Evolutionary conservation across 371 early-diverging fungal species (phyloP), one percentile per base, ranked within the genome.

Genomic region (Nematocida sp.): DNA sequence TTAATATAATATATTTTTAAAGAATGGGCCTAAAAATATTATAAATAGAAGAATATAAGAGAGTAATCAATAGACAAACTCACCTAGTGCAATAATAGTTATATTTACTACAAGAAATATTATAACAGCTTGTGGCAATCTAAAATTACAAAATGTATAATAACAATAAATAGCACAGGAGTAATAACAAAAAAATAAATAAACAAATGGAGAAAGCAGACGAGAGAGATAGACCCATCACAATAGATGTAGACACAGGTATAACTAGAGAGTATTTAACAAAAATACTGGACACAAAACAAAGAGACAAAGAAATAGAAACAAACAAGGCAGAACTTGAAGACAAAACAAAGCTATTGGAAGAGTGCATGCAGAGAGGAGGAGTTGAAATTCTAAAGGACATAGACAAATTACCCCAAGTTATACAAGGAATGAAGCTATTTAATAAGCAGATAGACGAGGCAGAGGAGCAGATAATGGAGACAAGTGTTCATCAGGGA

Each of bases 381-480:
- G 13, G 55, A 4, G 11, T 78, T 58, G 66, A 64, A 11, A 44
- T 78, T 40, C 55, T 78, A 7, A 78, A 57, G 27, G 80, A 78
- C 44, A 9, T 78, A 52, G 80, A 78, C 23, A 78, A 52, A 52
- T 13, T 60, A 27, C 46, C 47, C 1, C 27, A 23, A 6, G 46
- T 78, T 13, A 52, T 58, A 6, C 13, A 78, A 40, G 80, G 71
- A 58, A 56, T 78, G 57, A 40, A 23, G n/a, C 15, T 58, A 3
- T 62, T 78, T 11, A 78, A 66, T 44, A 46, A 45, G 39, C 74
- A 70, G 58, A 69, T 78, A 69, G 80, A 78, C 47, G 60, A 78
- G 18, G 60, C 54, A 20, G 72, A 70, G 39, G 62, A 58, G 40
- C 23, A 25, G 25, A 78, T 78, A 66, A 40, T 33, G 15, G 39